Percentiles rank a stretch among this genome's conserved stretches.
These are phyloP conservation scores for Podochytrium sp. DNA, from an alignment of 192 early-diverging fungal genomes.

Conservation along the genomic window DNA sequence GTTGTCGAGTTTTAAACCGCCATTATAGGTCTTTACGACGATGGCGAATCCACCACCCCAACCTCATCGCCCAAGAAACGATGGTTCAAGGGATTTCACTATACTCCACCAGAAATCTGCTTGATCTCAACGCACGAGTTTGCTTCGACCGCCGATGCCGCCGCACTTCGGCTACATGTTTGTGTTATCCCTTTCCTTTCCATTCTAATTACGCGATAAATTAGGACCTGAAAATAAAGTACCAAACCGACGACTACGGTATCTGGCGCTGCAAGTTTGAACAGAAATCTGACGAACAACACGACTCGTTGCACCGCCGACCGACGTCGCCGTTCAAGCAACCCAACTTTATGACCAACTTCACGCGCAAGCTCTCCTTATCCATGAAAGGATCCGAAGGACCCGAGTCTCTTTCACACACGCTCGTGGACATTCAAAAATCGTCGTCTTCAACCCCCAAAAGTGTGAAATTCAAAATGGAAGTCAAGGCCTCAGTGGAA, in stretches of 20 bases:
- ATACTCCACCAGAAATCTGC: slow-evolving; percentile 16
- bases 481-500: slow-evolving; percentile 29
- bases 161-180: background rate
- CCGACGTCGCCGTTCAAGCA: background rate
- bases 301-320: background rate
- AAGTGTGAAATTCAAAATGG: slow-evolving; percentile 50
- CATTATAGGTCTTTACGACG: slow-evolving; percentile 3
- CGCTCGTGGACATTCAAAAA: background rate
- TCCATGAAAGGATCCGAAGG: background rate
- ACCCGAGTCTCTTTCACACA: background rate
- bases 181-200: background rate
- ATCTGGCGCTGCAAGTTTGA: slow-evolving; percentile 15
- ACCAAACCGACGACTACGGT: slow-evolving; percentile 17
- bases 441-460: slow-evolving; percentile 29
- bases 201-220: background rate
- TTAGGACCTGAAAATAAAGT: slow-evolving; percentile 12
- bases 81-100: slow-evolving; percentile 16
- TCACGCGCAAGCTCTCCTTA: background rate
- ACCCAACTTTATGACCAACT: background rate
- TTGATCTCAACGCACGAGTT: slow-evolving; percentile 9
- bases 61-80: slow-evolving; percentile 5
- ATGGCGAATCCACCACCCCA: background rate
- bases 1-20: too few relatives aligned
- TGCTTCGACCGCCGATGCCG: background rate
- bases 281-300: background rate